Evolutionary conservation across 1,284 basidiomycete genomes (phyloP), one percentile per base, ranked within the genome.

Genomic region (Amylostereum areolatum): DNA sequence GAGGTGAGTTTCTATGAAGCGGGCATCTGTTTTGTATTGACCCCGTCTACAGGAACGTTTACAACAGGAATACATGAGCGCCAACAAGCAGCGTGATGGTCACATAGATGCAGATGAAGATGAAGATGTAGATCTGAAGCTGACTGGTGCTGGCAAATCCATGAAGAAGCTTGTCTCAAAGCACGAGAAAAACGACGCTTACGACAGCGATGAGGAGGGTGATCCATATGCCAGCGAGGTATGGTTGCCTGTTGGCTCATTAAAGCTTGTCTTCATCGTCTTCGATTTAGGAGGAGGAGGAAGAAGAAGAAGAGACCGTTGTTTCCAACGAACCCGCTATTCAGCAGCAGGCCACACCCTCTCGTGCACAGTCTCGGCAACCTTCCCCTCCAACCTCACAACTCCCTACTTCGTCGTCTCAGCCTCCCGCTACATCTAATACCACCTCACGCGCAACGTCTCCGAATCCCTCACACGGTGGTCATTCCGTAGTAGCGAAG

Each of bases 221-320:
- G 88, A 91, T 61, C 88, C 89, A 5, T 91, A 91, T 61, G 85
- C 83, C 1, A 85, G 80, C 60, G 85, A 83, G 57, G 88, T 81
- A 64, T 63, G 82, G 70, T 40, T 18, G 18, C 18, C 18, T 18
- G 18, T 18, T 18, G 18, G 18, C 18, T 18, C 18, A 18, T 18
- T 18, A 18, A 18, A 18, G 18, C 18, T 18, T 18, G 18, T 18
- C 18, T 18, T 18, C 18, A 18, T 18, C 18, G 18, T 18, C 18
- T 34, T 49, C 34, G 49, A 41, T 50, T 31, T 49, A 61, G 62
- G 65, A 80, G 67, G 78, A 84, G 55, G 84, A 87, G 52, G 83
- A 85, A 48, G 81, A 85, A 46, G 83, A 86, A 51, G 83, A 85
- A 53, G 77, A 81, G 51, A 67, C 72, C 1, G 67, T 72, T 7